Evolutionary conservation across 2,329 filamentous ascomycete genomes (phyloP).

Genomic region (Stachybotrys chartarum): DNA sequence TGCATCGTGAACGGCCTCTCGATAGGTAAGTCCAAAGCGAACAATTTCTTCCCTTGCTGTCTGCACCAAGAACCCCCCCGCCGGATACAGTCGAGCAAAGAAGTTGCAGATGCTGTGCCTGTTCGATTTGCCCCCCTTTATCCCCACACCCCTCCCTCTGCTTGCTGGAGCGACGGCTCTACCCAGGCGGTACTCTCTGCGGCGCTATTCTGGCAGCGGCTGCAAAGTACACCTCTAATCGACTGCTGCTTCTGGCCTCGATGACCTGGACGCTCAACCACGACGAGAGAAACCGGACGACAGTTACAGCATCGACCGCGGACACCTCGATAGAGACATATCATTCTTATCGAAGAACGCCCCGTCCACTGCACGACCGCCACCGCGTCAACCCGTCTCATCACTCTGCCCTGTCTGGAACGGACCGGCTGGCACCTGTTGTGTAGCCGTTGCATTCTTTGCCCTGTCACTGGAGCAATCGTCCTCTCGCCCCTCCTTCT

Average conservation of each 20-base stretch:
- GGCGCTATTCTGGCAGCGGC: background rate
- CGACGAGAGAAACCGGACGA: too few species aligned
- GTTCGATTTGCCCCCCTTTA: background rate
- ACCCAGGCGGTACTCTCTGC: background rate
- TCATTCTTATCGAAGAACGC: too few species aligned
- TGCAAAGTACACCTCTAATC: background rate
- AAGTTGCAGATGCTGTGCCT: background rate
- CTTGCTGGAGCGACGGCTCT: background rate
- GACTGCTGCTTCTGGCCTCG: background rate
- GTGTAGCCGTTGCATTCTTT: too few species aligned
- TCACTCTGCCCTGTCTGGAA: too few species aligned
- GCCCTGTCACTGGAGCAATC: background rate
- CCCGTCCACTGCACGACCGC: too few species aligned
- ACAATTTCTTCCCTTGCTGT: background rate
- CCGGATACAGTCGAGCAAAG: background rate
- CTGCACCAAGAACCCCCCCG: too few species aligned
- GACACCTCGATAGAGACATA: too few species aligned
- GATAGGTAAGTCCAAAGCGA: background rate
- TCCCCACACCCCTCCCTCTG: background rate
- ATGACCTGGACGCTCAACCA: background rate
- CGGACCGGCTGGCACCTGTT: too few species aligned
- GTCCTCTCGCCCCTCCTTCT: background rate
- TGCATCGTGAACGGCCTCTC: background rate
- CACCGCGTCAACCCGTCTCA: too few species aligned
- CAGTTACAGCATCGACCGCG: too few species aligned